Percentiles rank a stretch among this genome's conserved stretches.
Evolutionary conservation across 139 green algal species (phyloP).

Genomic region (Pleodorina starrii): DNA sequence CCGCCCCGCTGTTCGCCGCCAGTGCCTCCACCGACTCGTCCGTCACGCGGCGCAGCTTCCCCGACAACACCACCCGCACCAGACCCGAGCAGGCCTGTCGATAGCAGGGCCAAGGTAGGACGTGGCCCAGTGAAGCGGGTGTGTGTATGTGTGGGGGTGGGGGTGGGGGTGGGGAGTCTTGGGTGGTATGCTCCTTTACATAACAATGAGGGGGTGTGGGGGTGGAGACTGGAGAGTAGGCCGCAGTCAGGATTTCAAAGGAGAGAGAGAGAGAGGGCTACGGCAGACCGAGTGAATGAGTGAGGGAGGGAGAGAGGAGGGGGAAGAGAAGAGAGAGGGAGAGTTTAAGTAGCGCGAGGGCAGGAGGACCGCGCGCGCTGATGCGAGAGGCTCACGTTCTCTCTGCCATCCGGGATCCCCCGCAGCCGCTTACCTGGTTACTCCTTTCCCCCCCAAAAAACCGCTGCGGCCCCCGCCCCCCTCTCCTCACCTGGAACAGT

Average conservation of each 20-base stretch:
- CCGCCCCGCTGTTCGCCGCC: not conserved
- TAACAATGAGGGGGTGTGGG: not conserved
- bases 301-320: not conserved
- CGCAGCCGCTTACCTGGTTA: too few relatives aligned
- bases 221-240: not conserved
- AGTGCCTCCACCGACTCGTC: slow-evolving; percentile 34
- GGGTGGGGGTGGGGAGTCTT: not conserved
- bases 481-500: slow-evolving; percentile 48
- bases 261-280: not conserved
- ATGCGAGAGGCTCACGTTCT: too few relatives aligned
- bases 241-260: too few relatives aligned
- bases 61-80: not conserved
- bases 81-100: slow-evolving; percentile 30
- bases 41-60: slow-evolving; percentile 45
- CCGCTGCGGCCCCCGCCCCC: too few relatives aligned
- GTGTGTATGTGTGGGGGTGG: not conserved
- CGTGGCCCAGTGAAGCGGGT: not conserved
- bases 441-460: too few relatives aligned
- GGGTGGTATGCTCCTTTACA: too few relatives aligned
- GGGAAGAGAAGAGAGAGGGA: not conserved
- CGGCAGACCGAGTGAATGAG: not conserved
- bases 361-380: too few relatives aligned
- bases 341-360: not conserved
- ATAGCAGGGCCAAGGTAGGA: not conserved
- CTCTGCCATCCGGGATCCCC: too few relatives aligned